Conservation (phyloP, 345 rosid genomes). For the Aegle marmelos region DNA sequence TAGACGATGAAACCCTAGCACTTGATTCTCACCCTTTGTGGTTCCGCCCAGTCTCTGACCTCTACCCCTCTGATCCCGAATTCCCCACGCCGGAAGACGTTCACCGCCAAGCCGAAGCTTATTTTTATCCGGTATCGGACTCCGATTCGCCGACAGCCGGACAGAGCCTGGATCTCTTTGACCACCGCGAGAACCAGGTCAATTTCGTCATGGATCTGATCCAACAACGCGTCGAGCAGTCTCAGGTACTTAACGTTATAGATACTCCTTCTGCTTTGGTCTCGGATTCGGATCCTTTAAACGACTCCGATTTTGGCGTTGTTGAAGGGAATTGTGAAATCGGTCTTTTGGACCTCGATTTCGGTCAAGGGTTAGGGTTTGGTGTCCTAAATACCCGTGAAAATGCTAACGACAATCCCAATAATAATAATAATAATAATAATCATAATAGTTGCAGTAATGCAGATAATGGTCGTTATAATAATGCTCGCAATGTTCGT, state of each 20-base stretch:
- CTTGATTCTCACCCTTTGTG: constrained; percentile 37
- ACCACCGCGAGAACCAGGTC: constrained; percentile 55
- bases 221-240: constrained; percentile 88
- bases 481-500: neutral
- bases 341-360: constrained; percentile 41
- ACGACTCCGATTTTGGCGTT: constrained; percentile 39
- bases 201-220: constrained; percentile 87
- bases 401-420: constrained; percentile 7
- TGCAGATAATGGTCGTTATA: neutral
- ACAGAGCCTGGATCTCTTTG: constrained; percentile 42
- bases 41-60: constrained; percentile 28
- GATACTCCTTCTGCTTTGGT: constrained; percentile 16
- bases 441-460: neutral
- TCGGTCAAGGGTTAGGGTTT: constrained; percentile 48
- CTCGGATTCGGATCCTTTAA: constrained; percentile 33
- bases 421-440: neutral
- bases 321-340: constrained; percentile 34
- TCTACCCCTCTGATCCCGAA: constrained; percentile 32
- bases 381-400: constrained; percentile 31
- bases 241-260: constrained; percentile 36
- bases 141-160: constrained; percentile 27
- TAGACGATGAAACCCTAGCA: constrained; percentile 14
- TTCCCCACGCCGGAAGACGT: constrained; percentile 5
- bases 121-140: constrained; percentile 22
- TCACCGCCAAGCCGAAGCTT: constrained; percentile 9